phyloP scores from a whole-genome alignment of 305 asterid genomes.

The Solanum hybrid region DNA sequence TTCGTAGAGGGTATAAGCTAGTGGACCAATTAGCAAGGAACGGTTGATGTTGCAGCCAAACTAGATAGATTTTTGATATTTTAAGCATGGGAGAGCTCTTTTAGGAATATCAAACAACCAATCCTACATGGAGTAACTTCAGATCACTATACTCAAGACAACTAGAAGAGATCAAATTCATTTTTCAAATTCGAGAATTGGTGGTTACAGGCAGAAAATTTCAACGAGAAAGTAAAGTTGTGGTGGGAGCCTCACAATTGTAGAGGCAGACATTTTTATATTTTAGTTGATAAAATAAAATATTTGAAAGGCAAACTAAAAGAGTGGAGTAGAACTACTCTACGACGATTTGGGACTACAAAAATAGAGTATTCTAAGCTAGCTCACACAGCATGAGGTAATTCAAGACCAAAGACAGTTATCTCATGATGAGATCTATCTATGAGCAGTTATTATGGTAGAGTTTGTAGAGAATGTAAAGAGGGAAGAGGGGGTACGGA shows the following conservation, averaged over 20 bases:
- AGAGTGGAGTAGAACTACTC: not conserved
- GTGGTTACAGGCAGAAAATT: not conserved
- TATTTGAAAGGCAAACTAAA: not conserved
- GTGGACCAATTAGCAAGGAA: not conserved
- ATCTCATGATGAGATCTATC: not conserved
- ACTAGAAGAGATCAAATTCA: not conserved
- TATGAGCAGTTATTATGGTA: not conserved
- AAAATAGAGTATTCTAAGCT: not conserved
- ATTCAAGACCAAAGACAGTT: not conserved
- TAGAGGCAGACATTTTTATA: not conserved
- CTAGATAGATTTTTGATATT: not conserved
- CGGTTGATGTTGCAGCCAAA: not conserved
- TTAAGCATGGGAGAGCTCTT: not conserved
- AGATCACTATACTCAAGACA: not conserved
- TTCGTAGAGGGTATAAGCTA: not conserved
- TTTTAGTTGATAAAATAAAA: not conserved
- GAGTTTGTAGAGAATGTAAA: not conserved
- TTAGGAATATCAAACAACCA: not conserved
- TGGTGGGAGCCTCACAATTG: not conserved
- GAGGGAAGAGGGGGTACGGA: not conserved
- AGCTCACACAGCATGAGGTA: not conserved
- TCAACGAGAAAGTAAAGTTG: not conserved
- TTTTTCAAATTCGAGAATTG: not conserved
- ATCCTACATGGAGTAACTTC: not conserved
- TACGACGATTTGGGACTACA: not conserved